phyloP scores from a whole-genome alignment of 176 grass and related monocot genomes.

The bread wheat (Triticum aestivum) region DNA sequence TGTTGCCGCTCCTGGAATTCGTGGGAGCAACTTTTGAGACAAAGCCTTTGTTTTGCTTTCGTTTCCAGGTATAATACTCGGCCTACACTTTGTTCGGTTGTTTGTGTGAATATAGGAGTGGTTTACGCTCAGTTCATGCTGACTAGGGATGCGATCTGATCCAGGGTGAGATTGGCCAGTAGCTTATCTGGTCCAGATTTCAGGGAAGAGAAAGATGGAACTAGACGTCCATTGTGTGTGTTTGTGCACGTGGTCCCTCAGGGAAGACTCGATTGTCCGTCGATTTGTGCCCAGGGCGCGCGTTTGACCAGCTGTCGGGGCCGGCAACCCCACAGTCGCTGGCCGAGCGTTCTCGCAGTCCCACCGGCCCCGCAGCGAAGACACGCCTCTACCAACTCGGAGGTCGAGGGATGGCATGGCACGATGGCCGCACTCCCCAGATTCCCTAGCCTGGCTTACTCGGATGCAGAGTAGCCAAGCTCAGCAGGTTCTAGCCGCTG shows the following conservation, averaged over 20 bases:
- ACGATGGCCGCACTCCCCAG: background rate
- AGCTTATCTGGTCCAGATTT: background rate
- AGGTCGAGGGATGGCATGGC: background rate
- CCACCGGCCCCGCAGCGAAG: background rate
- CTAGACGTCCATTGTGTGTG: background rate
- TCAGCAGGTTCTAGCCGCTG: background rate
- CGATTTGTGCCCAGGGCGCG: background rate
- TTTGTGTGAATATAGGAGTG: no score
- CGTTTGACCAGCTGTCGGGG: slow-evolving; percentile 48
- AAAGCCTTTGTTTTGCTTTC: background rate
- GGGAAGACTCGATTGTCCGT: slow-evolving; percentile 6
- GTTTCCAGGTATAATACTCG: background rate
- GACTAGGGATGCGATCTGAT: background rate
- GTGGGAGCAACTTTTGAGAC: slow-evolving; percentile 53
- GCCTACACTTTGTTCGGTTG: background rate
- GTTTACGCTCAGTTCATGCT: no score
- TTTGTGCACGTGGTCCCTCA: background rate
- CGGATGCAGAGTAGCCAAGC: no score
- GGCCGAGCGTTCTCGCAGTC: background rate
- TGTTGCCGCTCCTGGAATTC: slow-evolving; percentile 52
- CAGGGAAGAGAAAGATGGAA: background rate
- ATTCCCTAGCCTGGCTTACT: background rate
- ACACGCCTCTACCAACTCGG: background rate
- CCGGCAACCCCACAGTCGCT: background rate
- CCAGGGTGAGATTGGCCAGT: background rate